Percentiles rank a stretch among this genome's conserved stretches.
phyloP scores from a whole-genome alignment of 257 asterid genomes.

The Fraxinus americana region DNA sequence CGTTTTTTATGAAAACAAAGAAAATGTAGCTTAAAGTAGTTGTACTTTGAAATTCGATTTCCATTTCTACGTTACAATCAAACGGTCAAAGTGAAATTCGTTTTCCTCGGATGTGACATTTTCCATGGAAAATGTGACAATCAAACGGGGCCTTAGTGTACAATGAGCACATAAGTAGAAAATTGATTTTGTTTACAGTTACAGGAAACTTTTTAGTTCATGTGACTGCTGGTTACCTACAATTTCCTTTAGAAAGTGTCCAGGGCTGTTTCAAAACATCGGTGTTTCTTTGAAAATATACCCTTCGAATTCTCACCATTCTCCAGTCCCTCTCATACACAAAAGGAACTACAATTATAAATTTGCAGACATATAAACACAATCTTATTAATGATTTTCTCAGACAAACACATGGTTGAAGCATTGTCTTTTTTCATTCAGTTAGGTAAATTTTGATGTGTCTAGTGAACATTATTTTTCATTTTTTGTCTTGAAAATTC shows the following conservation, averaged over 20 bases:
- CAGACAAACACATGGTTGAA: slow-evolving; percentile 7
- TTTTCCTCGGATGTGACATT: too few species aligned
- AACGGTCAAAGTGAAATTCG: too few species aligned
- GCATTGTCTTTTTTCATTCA: not conserved
- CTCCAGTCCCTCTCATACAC: not conserved
- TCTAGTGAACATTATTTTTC: not conserved
- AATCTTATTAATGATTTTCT: not conserved
- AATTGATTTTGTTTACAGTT: not conserved
- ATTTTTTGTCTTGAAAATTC: not conserved
- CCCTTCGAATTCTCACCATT: not conserved
- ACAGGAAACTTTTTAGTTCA: not conserved
- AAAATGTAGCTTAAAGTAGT: too few species aligned
- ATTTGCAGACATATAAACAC: not conserved
- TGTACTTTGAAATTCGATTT: too few species aligned
- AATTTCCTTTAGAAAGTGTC: not conserved
- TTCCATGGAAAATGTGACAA: too few species aligned
- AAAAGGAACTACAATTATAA: not conserved
- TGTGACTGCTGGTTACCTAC: not conserved
- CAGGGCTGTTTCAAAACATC: not conserved
- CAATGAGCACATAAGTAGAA: not conserved
- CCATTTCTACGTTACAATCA: too few species aligned
- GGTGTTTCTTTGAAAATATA: not conserved
- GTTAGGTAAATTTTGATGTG: not conserved
- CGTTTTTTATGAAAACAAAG: too few species aligned
- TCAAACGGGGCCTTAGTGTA: too few species aligned